A percentile compares a stretch with the other conserved stretches of the same genome.
These are phyloP conservation scores for Bruguiera parviflora DNA, from an alignment of 345 rosid genomes.

Conservation along the genomic window DNA sequence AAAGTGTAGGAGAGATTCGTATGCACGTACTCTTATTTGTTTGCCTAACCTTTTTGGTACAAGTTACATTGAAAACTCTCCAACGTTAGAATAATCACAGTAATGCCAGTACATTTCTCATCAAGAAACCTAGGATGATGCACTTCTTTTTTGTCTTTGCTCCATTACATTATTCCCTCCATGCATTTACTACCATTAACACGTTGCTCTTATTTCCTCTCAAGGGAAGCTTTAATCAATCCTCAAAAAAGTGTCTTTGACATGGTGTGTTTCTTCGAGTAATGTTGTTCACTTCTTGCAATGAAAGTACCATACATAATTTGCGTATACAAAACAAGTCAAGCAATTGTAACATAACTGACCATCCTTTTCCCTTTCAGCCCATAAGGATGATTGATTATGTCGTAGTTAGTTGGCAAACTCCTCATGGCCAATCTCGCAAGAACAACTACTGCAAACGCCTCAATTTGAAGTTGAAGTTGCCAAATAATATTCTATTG, in stretches of 20 bases:
- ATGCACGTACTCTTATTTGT: too few relatives aligned
- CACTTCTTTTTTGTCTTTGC: not conserved
- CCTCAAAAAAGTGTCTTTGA: constrained; percentile 8
- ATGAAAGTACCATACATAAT: constrained; percentile 15
- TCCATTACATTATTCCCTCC: not conserved
- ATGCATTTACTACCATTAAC: constrained; percentile 9
- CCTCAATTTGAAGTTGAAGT: constrained; percentile 16
- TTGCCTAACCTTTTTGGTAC: too few relatives aligned
- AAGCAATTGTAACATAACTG: not conserved
- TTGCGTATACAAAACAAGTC: not conserved
- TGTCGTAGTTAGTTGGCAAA: constrained; percentile 20
- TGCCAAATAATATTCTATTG: constrained; percentile 7
- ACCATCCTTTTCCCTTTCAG: not conserved
- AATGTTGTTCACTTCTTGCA: constrained; percentile 17
- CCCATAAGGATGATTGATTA: constrained; percentile 3
- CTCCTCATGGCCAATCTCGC: constrained; percentile 7
- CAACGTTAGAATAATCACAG: too few relatives aligned
- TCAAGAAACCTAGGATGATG: not conserved
- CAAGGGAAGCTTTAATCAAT: constrained; percentile 23
- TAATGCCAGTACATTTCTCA: not conserved
- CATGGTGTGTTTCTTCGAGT: not conserved
- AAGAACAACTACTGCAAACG: too few relatives aligned
- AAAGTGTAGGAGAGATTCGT: too few relatives aligned
- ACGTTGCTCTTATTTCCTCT: constrained; percentile 1
- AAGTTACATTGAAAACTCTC: too few relatives aligned